Evolutionary conservation across 176 grass and related monocot species (phyloP).

Genomic region (Oryza longistaminata): DNA sequence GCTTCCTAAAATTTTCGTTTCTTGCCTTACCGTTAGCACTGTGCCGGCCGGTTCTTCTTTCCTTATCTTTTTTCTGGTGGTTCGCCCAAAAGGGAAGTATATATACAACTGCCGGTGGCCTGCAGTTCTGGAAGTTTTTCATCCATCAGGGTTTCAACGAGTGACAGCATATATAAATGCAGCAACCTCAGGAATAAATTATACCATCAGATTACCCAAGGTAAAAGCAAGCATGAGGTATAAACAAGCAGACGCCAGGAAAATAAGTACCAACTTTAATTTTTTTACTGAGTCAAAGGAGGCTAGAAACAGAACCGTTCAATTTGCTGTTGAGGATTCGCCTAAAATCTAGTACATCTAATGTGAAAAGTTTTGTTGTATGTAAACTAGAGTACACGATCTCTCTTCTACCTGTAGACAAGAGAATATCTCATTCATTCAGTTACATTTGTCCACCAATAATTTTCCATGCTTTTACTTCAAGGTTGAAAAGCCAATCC

Average conservation of each 20-base stretch:
- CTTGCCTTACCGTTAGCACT: background rate
- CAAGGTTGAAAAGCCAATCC: background rate
- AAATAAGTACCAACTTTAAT: background rate
- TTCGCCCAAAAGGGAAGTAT: background rate
- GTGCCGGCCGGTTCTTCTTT: background rate
- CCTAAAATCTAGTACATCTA: constrained; percentile 31
- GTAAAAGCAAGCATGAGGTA: background rate
- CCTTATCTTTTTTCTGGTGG: background rate
- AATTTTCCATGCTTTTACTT: constrained; percentile 23
- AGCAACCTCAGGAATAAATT: background rate
- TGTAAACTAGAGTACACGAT: constrained; percentile 36
- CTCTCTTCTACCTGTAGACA: constrained; percentile 27
- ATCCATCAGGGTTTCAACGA: background rate
- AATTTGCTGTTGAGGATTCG: background rate
- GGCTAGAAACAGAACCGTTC: constrained; percentile 35
- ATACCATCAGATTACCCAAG: background rate
- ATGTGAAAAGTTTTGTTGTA: constrained; percentile 1
- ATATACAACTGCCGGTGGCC: background rate
- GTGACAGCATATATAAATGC: background rate
- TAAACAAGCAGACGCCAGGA: background rate
- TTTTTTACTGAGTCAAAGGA: constrained; percentile 1
- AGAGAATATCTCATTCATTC: constrained; percentile 20
- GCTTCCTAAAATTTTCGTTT: background rate
- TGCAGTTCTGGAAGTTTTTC: background rate
- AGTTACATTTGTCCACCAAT: constrained; percentile 26